Conservation (phyloP, 2,329 filamentous ascomycete species). For the Penicillium aurantiogriseum region DNA sequence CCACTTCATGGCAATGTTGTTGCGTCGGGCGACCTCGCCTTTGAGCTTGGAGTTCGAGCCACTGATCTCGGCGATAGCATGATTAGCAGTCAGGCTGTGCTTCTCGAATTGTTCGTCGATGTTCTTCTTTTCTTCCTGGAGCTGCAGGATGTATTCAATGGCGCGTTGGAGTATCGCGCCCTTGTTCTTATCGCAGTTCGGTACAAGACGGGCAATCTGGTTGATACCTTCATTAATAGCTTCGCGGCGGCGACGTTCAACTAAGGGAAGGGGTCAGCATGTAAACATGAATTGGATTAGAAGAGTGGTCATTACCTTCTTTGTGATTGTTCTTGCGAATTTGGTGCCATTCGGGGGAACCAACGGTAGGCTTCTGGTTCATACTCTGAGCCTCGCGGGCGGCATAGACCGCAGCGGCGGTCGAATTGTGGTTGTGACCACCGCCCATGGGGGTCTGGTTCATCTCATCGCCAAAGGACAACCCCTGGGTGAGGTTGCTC, state of each 20-base stretch:
- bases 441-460: slow-evolving; percentile 37
- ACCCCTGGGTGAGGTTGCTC: slow-evolving; percentile 35
- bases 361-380: slow-evolving; percentile 78
- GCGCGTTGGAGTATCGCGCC: slow-evolving; percentile 92
- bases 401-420: slow-evolving; percentile 58
- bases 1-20: slow-evolving; percentile 62
- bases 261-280: slow-evolving; percentile 50
- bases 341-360: slow-evolving; percentile 97
- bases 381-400: slow-evolving; percentile 53
- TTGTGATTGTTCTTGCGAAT: slow-evolving; percentile 97
- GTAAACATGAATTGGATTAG: not conserved
- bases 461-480: slow-evolving; percentile 43
- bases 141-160: slow-evolving; percentile 88
- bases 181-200: slow-evolving; percentile 98
- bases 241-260: slow-evolving; percentile 92
- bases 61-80: slow-evolving; percentile 76
- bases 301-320: slow-evolving; percentile 68
- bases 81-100: slow-evolving; percentile 45
- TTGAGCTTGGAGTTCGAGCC: slow-evolving; percentile 94
- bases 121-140: slow-evolving; percentile 53
- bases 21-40: slow-evolving; percentile 80
- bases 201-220: slow-evolving; percentile 95
- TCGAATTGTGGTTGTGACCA: slow-evolving; percentile 50
- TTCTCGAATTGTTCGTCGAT: slow-evolving; percentile 44
- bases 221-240: slow-evolving; percentile 99